Evolutionary conservation across 352 stramenopile species (phyloP).

Genomic region (Phytopythium cucurbitacearum): DNA sequence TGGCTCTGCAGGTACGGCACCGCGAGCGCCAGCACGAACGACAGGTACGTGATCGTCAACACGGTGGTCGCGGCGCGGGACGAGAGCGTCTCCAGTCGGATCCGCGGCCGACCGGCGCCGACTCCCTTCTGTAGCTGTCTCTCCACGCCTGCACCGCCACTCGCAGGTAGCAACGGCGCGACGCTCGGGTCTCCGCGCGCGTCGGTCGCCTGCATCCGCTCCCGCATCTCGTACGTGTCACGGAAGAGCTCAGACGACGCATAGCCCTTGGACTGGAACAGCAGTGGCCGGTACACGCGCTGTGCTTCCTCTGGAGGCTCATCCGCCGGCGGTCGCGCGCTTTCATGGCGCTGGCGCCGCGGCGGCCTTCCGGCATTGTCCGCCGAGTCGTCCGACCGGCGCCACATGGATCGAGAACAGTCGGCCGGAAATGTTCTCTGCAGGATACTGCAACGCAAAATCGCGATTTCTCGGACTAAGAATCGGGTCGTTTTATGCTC

Average conservation of each 20-base stretch:
- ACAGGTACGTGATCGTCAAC: slow-evolving; percentile 72
- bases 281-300: slow-evolving; percentile 67
- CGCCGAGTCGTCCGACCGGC: no score
- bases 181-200: background rate
- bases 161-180: no score
- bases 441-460: no score
- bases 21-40: slow-evolving; percentile 61
- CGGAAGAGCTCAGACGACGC: slow-evolving; percentile 77
- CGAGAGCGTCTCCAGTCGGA: slow-evolving; percentile 78
- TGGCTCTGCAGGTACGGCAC: slow-evolving; percentile 76
- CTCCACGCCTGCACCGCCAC: background rate
- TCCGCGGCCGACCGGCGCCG: slow-evolving; percentile 32
- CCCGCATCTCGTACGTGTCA: slow-evolving; percentile 78
- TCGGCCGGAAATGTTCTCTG: no score
- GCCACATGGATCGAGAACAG: no score
- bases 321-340: slow-evolving; percentile 1
- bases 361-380: background rate
- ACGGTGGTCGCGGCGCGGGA: slow-evolving; percentile 68
- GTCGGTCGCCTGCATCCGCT: slow-evolving; percentile 28
- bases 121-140: slow-evolving; percentile 17
- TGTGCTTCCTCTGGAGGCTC: slow-evolving; percentile 20
- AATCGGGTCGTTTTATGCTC: no score
- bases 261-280: slow-evolving; percentile 79
- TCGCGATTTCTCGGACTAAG: no score
- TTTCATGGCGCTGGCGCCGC: slow-evolving; percentile 6